These are phyloP conservation scores for Fraxinus velutina DNA, from an alignment of 305 asterid species.

Conservation along the genomic window DNA sequence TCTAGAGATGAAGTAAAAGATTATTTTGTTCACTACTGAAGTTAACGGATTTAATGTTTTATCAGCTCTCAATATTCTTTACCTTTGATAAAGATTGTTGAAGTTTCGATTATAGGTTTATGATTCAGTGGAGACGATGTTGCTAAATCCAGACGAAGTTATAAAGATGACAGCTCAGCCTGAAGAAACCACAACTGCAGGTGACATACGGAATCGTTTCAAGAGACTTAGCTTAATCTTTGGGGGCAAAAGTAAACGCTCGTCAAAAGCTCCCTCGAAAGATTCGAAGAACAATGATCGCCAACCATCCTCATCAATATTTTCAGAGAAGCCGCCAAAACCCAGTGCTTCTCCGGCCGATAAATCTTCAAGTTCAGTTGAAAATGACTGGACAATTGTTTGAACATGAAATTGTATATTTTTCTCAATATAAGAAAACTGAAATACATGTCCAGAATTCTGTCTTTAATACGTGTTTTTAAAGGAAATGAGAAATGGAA, in stretches of 20 bases:
- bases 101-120: slow-evolving; percentile 52
- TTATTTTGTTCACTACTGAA: not conserved
- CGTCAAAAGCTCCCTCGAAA: slow-evolving; percentile 36
- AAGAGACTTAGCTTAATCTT: slow-evolving; percentile 68
- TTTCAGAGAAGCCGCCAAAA: slow-evolving; percentile 88
- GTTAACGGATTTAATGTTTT: not conserved
- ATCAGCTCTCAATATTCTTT: not conserved
- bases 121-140: slow-evolving; percentile 80
- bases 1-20: not conserved
- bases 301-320: slow-evolving; percentile 61
- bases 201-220: slow-evolving; percentile 66
- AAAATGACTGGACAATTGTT: slow-evolving; percentile 73
- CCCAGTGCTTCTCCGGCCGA: slow-evolving; percentile 53
- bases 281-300: slow-evolving; percentile 46
- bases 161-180: slow-evolving; percentile 34
- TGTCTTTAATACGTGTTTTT: slow-evolving; percentile 15
- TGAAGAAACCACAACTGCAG: slow-evolving; percentile 54
- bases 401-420: slow-evolving; percentile 42
- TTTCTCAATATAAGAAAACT: slow-evolving; percentile 9
- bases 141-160: slow-evolving; percentile 39
- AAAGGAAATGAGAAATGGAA: slow-evolving; percentile 17
- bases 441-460: slow-evolving; percentile 24
- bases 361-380: slow-evolving; percentile 46
- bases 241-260: slow-evolving; percentile 54
- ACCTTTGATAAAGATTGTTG: not conserved